Evolutionary conservation across 352 stramenopile genomes (phyloP).

Genomic region (Halophytophthora batemanensis): DNA sequence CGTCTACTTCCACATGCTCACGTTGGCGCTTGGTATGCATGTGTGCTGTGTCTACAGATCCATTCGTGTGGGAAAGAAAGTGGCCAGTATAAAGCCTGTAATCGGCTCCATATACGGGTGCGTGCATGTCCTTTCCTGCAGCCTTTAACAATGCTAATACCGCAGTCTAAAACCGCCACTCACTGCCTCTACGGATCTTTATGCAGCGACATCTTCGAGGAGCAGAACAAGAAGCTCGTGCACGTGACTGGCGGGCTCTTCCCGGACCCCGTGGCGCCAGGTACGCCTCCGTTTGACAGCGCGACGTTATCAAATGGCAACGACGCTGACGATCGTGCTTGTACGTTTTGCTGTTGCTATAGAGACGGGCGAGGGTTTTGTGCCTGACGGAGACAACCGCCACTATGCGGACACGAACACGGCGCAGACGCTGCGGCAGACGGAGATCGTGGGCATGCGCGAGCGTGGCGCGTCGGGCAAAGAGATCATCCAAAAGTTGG

Average conservation of each 20-base stretch:
- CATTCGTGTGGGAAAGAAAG: slow-evolving; percentile 82
- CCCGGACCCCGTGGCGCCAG: slow-evolving; percentile 73
- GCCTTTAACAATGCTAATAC: not conserved
- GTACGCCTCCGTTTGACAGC: slow-evolving; percentile 16
- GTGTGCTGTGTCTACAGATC: slow-evolving; percentile 19
- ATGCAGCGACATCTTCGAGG: slow-evolving; percentile 71
- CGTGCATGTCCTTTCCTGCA: not conserved
- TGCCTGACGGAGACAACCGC: slow-evolving; percentile 74
- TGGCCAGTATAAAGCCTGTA: slow-evolving; percentile 61
- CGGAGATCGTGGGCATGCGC: slow-evolving; percentile 63
- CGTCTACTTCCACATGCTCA: not conserved
- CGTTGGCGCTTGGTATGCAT: slow-evolving; percentile 2
- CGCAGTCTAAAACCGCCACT: not conserved
- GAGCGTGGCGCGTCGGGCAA: slow-evolving; percentile 68
- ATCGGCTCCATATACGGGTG: slow-evolving; percentile 77
- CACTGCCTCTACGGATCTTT: not conserved
- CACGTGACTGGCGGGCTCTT: slow-evolving; percentile 72
- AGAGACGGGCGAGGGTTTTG: slow-evolving; percentile 81
- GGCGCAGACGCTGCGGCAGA: slow-evolving; percentile 71
- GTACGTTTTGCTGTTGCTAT: not conserved
- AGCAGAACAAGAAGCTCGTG: slow-evolving; percentile 80
- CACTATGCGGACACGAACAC: slow-evolving; percentile 86
- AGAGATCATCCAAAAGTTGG: slow-evolving; percentile 91
- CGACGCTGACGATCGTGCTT: slow-evolving; percentile 2
- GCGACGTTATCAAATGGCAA: not conserved